Evolutionary conservation across 768 basidiomycete species (phyloP), one percentile per base, ranked within the genome.

Genomic region (Russula olivacea): DNA sequence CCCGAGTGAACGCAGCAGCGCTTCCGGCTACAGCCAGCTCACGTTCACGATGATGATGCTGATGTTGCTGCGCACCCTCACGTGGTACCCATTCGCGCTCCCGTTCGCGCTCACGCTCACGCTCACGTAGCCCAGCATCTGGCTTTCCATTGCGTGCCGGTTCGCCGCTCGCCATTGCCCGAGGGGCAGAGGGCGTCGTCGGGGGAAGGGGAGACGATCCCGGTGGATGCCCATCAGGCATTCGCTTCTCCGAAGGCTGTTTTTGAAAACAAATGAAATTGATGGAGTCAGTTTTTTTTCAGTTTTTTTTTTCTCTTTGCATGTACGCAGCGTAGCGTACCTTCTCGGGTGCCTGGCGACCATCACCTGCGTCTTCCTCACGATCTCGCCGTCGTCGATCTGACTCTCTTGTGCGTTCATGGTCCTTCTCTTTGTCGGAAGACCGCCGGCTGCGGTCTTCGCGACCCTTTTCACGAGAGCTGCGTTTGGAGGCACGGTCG

Each of bases 401-500:
- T 3, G 85, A 81, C 25, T 91, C 89, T 59, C 87, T 82, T 32
- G 74, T 76, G 52, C 87, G 80, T 34, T 89, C 88, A 62, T 85
- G 82, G 12, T 68, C 67, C 30, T 78, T 72, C 51, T 90, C 88
- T 71, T 89, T 89, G 49, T 90, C 89, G 14, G 78, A 75, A 15
- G 78, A 77, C 57, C 89, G 83, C 30, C 89, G 83, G 65, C 76
- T 76, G 40, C 89, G 80, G 43, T 91, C 89, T 59, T 91, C 90
- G 54, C 89, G 83, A 34, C 82, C 74, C 3, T 91, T 89, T 71
- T 88, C 89, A 54, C 90, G 84, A 61, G 89, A 87, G 62, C 83
- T 82, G n/a, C 90, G 86, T 72, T 92, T 92, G n/a, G 85, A 81
- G 38, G 80, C 79, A 67, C 90, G 83, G 56, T 92, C 90, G 64